Percentiles rank a stretch among this genome's conserved stretches.
Conservation (phyloP, 2,329 filamentous ascomycete genomes). For the Trichoderma pleuroti region DNA sequence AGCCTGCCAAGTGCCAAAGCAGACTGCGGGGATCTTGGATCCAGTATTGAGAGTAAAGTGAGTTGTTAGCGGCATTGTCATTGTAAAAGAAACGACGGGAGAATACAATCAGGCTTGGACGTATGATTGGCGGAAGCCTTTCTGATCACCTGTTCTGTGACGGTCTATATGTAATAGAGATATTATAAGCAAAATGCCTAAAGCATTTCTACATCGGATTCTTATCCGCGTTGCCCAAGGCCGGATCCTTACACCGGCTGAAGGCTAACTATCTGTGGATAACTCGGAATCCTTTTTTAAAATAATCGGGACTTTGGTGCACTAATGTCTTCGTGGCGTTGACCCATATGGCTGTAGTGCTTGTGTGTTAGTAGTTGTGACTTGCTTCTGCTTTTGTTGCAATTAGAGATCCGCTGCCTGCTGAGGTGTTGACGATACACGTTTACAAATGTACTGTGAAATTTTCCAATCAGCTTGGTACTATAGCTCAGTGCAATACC, state of each 20-base stretch:
- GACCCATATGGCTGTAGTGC: background rate
- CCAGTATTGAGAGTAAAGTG: slow-evolving; percentile 68
- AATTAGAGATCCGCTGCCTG: background rate
- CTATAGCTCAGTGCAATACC: background rate
- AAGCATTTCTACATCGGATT: background rate
- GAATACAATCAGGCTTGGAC: background rate
- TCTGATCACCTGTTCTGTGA: background rate
- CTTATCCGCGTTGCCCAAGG: background rate
- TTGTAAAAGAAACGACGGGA: background rate
- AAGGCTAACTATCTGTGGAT: background rate
- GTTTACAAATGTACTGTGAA: background rate
- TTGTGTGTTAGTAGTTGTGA: background rate
- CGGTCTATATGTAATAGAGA: background rate
- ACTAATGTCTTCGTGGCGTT: background rate
- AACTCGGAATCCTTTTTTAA: background rate
- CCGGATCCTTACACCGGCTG: background rate
- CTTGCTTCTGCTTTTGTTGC: background rate
- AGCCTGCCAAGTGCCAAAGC: slow-evolving; percentile 78
- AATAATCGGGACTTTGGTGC: background rate
- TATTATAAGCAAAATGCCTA: background rate
- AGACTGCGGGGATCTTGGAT: slow-evolving; percentile 72
- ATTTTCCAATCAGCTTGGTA: background rate
- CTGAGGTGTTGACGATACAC: background rate
- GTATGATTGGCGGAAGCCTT: background rate
- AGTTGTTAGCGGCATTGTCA: background rate